Evolutionary conservation across 2,329 filamentous ascomycete species (phyloP), one percentile per base, ranked within the genome.

Genomic region (Botrytis cinerea): DNA sequence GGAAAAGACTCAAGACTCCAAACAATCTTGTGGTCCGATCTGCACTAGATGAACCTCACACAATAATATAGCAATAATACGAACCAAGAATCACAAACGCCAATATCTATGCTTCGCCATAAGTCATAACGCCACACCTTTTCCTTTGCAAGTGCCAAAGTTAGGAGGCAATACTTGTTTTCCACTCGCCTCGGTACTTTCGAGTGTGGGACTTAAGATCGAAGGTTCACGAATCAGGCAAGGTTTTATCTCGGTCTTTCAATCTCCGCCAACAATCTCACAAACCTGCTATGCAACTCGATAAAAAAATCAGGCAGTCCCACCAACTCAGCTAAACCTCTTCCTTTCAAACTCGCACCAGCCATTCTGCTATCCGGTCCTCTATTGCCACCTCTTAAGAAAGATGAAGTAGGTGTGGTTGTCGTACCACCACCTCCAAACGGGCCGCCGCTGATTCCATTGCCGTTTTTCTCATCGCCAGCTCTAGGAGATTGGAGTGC

Each of bases 251-350:
- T 72, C 20, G 64, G 64, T 40, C 73, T 91, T 88, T 72, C 70
- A 67, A 72, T 72, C 73, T 91, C 88, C 25, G 90, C 84, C 70
- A 92, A 82, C 59, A 92, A 83, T 78, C 86, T 85, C 40, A 92
- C 90, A 78, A 92, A 92, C 75, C 86, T 85, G 57, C 85, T 83
- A 80, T 92, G 90, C 74, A 92, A 82, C 82, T 91, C 87, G 73
- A 92, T 87, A 77, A 92, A 92, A 78, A 92, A 90, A 79, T 92
- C 90, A 7, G 90, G 89, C 77, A 89, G 83, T 32, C 90, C 90
- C 43, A 91, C 88, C 59, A 92, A 83, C 81, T 92, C 90, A 0
- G 90, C 88, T 67, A 92, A 82, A 4, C 90, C 89, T 59, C 88
- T 86, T 57, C 89, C 86, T 76, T 87, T 89, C 60, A 88, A 85